phyloP scores from a whole-genome alignment of 1,139 yeast species.

The Pneumocystis murina region DNA sequence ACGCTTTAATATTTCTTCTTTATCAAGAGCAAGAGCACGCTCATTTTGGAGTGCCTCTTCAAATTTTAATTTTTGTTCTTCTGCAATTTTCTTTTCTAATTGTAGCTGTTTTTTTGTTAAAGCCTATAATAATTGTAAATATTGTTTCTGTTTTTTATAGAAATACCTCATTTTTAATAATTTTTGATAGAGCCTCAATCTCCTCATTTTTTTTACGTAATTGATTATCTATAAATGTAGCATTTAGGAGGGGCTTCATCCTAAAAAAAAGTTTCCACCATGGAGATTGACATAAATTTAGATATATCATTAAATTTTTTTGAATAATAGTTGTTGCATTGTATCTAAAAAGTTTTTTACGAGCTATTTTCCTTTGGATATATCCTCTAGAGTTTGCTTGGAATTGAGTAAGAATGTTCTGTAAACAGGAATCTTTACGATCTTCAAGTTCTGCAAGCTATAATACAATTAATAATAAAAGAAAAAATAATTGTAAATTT shows the following conservation, averaged over 20 bases:
- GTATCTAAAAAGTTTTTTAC: constrained; percentile 39
- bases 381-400: constrained; percentile 61
- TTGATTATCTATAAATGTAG: constrained; percentile 46
- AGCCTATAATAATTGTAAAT: neutral
- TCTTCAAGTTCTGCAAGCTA: constrained; percentile 70
- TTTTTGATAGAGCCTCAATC: constrained; percentile 22
- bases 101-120: neutral
- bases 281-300: constrained; percentile 42
- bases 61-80: constrained; percentile 27
- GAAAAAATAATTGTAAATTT: neutral
- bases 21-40: constrained; percentile 29
- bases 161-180: constrained; percentile 20
- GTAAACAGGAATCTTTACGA: constrained; percentile 51
- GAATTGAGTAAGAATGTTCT: constrained; percentile 41
- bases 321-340: constrained; percentile 63
- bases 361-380: constrained; percentile 38
- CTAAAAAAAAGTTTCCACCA: constrained; percentile 69
- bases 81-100: constrained; percentile 23
- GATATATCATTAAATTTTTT: constrained; percentile 42
- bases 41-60: constrained; percentile 28
- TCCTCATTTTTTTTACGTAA: constrained; percentile 39
- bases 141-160: constrained; percentile 12
- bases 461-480: neutral
- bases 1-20: constrained; percentile 30
- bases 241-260: constrained; percentile 63